phyloP scores from a whole-genome alignment of 345 rosid species.

The Ailanthus altissimus region DNA sequence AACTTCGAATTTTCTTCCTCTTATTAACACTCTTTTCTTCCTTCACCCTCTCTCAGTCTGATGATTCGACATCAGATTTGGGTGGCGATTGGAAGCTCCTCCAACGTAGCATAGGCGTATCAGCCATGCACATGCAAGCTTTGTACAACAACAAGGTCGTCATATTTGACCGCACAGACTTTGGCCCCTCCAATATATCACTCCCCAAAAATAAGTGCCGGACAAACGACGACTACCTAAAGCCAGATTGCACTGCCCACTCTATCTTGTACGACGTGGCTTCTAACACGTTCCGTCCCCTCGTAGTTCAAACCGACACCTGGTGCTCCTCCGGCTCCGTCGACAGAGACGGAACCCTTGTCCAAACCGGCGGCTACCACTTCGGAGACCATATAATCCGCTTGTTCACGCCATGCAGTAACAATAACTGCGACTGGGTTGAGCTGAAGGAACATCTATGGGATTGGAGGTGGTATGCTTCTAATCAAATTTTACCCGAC shows the following conservation, averaged over 20 bases:
- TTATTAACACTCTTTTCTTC: neutral
- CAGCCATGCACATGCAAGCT: conserved; percentile 87
- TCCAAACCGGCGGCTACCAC: conserved; percentile 65
- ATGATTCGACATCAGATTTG: neutral
- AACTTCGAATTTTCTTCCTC: neutral
- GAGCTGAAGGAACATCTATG: conserved; percentile 41
- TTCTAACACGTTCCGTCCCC: conserved; percentile 57
- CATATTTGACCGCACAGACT: conserved; percentile 75
- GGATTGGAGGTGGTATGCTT: conserved; percentile 67
- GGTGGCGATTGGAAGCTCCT: conserved; percentile 51
- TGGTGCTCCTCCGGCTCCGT: conserved; percentile 79
- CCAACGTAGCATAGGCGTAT: conserved; percentile 61
- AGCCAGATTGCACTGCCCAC: conserved; percentile 72
- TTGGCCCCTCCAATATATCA: conserved; percentile 67
- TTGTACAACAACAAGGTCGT: conserved; percentile 57
- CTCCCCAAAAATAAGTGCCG: conserved; percentile 53
- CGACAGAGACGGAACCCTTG: conserved; percentile 53
- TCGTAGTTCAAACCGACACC: conserved; percentile 55
- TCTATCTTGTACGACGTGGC: conserved; percentile 60
- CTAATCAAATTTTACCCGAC: conserved; percentile 73
- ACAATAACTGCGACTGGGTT: conserved; percentile 48
- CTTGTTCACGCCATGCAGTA: conserved; percentile 49
- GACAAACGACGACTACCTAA: conserved; percentile 30
- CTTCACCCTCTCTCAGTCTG: neutral
- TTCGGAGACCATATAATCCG: conserved; percentile 55